Percentiles rank a stretch among this genome's conserved stretches.
Evolutionary conservation across 805 yeast genomes (phyloP).

Genomic region (Candida schatavii): DNA sequence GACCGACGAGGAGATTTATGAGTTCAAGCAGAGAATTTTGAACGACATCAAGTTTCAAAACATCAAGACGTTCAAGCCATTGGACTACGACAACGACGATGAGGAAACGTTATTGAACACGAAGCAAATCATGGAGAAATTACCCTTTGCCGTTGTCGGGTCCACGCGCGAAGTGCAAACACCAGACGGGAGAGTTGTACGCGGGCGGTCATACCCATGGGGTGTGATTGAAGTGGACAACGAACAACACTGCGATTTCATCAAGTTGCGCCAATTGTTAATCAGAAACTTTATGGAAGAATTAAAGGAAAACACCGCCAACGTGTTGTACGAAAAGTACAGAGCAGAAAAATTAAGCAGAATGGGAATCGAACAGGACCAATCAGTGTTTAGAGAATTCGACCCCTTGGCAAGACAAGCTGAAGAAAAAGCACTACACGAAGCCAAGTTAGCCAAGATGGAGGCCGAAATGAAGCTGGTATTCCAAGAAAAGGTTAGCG

Average conservation of each 20-base stretch:
- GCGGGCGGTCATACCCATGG: constrained; percentile 97
- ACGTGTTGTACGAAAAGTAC: constrained; percentile 79
- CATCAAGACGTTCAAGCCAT: constrained; percentile 80
- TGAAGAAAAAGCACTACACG: constrained; percentile 91
- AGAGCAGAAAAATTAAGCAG: constrained; percentile 75
- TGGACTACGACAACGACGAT: constrained; percentile 75
- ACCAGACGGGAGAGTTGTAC: constrained; percentile 72
- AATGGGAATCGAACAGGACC: constrained; percentile 91
- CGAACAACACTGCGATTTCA: constrained; percentile 89
- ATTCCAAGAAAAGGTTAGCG: constrained; percentile 93
- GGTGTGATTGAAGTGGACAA: constrained; percentile 95
- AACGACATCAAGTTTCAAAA: constrained; percentile 81
- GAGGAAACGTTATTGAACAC: constrained; percentile 73
- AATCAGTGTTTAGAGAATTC: constrained; percentile 87
- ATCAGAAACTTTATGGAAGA: constrained; percentile 92
- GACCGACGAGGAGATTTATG: constrained; percentile 64
- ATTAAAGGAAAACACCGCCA: constrained; percentile 79
- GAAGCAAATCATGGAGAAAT: constrained; percentile 59
- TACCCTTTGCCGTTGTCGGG: constrained; percentile 95
- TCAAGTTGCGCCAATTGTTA: constrained; percentile 81
- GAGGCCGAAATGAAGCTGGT: constrained; percentile 96
- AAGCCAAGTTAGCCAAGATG: constrained; percentile 88
- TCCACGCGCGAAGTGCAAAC: constrained; percentile 70
- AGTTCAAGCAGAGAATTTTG: constrained; percentile 73
- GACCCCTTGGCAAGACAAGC: constrained; percentile 91